A percentile compares a stretch with the other conserved stretches of the same genome.
Conservation (phyloP, 164 flowering plant species). For the Annona squamosa region DNA sequence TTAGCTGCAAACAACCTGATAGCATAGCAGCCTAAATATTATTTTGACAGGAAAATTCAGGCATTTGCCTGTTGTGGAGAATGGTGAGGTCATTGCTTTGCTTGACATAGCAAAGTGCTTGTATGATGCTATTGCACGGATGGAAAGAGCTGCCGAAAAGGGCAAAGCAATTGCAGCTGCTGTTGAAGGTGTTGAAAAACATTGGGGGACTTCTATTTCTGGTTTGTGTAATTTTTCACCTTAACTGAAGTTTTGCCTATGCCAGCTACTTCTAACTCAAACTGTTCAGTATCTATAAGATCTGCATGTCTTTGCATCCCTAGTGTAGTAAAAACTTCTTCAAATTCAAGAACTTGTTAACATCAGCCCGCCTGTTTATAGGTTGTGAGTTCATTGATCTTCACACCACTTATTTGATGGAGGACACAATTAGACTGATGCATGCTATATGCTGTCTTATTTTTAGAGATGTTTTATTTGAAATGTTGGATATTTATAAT, state of each 20-base stretch:
- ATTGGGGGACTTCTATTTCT: conserved; percentile 78
- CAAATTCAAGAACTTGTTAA: too few species aligned
- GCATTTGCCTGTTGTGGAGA: conserved; percentile 97
- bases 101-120: conserved; percentile 97
- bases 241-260: background rate
- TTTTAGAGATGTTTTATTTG: too few species aligned
- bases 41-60: conserved; percentile 79
- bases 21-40: background rate
- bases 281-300: background rate
- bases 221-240: conserved; percentile 37
- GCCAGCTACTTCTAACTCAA: conserved; percentile 1
- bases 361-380: too few species aligned
- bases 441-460: too few species aligned
- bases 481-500: too few species aligned
- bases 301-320: too few species aligned
- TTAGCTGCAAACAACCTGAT: too few species aligned
- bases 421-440: too few species aligned
- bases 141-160: conserved; percentile 99
- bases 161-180: conserved; percentile 99
- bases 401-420: too few species aligned
- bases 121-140: conserved; percentile 97
- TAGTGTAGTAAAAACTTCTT: too few species aligned
- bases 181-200: conserved; percentile 96
- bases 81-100: conserved; percentile 94
- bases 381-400: too few species aligned